Evolutionary conservation across 306 rosid species (phyloP), one percentile per base, ranked within the genome.

Genomic region (Cucurbita argyrosperma): DNA sequence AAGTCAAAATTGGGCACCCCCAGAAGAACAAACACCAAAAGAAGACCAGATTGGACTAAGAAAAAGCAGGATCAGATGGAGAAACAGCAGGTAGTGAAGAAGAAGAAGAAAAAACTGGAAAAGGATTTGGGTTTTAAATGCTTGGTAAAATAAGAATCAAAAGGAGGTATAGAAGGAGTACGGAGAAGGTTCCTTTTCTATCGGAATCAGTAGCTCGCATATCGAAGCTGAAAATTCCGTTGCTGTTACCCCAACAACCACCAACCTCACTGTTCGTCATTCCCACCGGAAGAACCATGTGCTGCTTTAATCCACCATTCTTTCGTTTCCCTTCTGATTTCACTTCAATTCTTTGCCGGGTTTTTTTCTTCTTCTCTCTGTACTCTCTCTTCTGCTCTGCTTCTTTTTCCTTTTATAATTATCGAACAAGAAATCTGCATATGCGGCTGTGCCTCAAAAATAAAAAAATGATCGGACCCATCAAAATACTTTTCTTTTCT

Each of bases 121-220:
- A 76, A 52, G 49, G 71, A 72, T 18, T 52, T 50, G 64, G 52
- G 49, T 38, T 59, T 76, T 85, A 88, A 80, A 90, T 84, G 79
- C 80, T 68, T 75, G 82, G 96, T 47, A 92, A 89, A 79, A 88
- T 83, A 77, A 89, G 91, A 87, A 90, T 86, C 71, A 86, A 84
- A 69, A 69, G 74, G 23, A 69, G 74, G 74, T 21, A 69, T 74
- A 86, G 94, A 74, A 83, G 85, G 82, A 89, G 94, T 76, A 85
- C 81, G 80, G 89, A 89, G 90, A 82, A 88, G 89, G 85, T 81
- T 87, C 85, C 95, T 79, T 90, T 90, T 90, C 84, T 80, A 79
- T 76, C 83, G 85, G 92, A 83, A 76, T 56, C 80, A 64, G 87
- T 94, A 68, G 88, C 96, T 88, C 90, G 92, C 84, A 84, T 93